A percentile compares a stretch with the other conserved stretches of the same genome.
These are phyloP conservation scores for Phytophthora pistaciae DNA, from an alignment of 352 stramenopile genomes.

Conservation along the genomic window DNA sequence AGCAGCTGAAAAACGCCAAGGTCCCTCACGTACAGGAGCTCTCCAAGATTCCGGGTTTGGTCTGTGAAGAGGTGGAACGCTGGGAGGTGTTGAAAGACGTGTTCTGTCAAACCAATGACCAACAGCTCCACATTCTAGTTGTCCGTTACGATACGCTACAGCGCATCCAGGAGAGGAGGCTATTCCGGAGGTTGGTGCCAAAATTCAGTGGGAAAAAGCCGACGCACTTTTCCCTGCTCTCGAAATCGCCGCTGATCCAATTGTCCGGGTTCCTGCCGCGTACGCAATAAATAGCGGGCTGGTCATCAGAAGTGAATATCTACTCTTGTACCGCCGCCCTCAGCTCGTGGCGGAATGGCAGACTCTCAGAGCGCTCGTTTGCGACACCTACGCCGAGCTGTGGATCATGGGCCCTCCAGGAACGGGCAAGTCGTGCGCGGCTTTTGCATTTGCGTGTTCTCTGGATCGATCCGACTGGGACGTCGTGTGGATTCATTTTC, in stretches of 20 bases:
- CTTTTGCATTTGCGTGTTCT: neutral
- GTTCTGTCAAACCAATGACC: too few species aligned
- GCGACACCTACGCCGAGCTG: neutral
- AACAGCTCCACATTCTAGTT: too few species aligned
- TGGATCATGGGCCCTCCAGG: neutral
- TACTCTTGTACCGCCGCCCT: neutral
- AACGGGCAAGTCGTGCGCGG: neutral
- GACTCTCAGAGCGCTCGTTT: neutral
- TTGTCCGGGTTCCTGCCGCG: neutral
- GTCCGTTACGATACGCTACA: too few species aligned
- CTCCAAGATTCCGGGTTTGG: too few species aligned
- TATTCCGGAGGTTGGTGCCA: too few species aligned
- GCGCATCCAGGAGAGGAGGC: too few species aligned
- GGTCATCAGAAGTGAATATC: neutral
- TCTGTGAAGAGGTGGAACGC: too few species aligned
- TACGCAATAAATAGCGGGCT: neutral
- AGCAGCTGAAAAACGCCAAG: too few species aligned
- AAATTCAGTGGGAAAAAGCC: neutral
- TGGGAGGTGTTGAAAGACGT: too few species aligned
- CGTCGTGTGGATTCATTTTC: neutral
- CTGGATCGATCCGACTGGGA: neutral
- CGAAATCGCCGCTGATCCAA: neutral
- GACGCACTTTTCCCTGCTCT: neutral
- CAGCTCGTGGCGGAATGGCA: slow-evolving; percentile 1
- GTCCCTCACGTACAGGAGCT: too few species aligned